Evolutionary conservation across 768 basidiomycete genomes (phyloP).

Genomic region (Clitopilus hobsonii): DNA sequence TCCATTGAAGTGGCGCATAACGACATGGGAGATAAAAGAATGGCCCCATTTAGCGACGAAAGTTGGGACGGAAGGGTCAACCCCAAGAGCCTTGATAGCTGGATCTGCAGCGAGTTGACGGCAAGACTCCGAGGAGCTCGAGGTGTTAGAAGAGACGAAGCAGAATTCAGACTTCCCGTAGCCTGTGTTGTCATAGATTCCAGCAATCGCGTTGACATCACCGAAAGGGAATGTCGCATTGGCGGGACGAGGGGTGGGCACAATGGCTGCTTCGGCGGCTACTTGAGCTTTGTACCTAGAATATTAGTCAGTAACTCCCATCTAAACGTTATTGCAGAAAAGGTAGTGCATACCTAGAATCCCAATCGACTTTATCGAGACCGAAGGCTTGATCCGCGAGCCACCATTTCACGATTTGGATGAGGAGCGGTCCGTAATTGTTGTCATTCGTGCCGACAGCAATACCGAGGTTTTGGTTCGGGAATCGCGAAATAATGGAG

Average conservation of each 20-base stretch:
- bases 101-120: constrained; percentile 9
- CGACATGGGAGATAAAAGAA: constrained; percentile 13
- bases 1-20: constrained; percentile 17
- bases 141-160: constrained; percentile 6
- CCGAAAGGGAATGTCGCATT: constrained; percentile 11
- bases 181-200: constrained; percentile 12
- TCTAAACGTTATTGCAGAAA: too few relatives aligned
- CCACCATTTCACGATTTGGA: constrained; percentile 15
- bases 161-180: constrained; percentile 16
- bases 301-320: neutral
- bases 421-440: constrained; percentile 12
- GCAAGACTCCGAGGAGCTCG: constrained; percentile 11
- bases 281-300: constrained; percentile 1
- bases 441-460: constrained; percentile 22
- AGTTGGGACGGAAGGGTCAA: constrained; percentile 17
- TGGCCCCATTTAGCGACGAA: constrained; percentile 17
- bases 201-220: constrained; percentile 8
- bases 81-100: constrained; percentile 14
- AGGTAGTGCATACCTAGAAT: constrained; percentile 9
- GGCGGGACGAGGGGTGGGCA: constrained; percentile 10
- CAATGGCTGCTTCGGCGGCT: neutral
- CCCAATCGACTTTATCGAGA: constrained; percentile 20
- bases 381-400: constrained; percentile 19
- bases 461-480: constrained; percentile 16
- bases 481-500: constrained; percentile 11